phyloP scores from a whole-genome alignment of 306 rosid species.

The Dalbergia oliveri region DNA sequence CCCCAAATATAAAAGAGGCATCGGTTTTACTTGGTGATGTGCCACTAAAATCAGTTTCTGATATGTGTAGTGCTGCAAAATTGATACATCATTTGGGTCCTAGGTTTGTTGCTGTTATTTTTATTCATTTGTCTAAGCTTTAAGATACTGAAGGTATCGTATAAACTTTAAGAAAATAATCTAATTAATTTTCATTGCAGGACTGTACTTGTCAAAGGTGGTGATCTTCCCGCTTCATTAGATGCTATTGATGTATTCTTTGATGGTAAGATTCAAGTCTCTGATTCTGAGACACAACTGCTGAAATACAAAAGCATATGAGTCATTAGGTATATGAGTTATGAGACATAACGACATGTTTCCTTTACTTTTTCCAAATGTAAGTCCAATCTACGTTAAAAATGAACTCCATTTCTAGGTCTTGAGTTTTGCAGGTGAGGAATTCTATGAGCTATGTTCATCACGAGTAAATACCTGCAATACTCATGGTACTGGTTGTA shows the following conservation, averaged over 20 bases:
- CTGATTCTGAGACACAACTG: conserved; percentile 27
- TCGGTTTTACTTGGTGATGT: conserved; percentile 77
- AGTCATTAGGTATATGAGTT: too few relatives aligned
- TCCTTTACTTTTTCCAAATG: conserved; percentile 7
- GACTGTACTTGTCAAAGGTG: conserved; percentile 96
- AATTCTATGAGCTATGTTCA: conserved; percentile 71
- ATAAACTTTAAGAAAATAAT: too few relatives aligned
- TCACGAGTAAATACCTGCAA: conserved; percentile 74
- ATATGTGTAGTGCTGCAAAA: conserved; percentile 89
- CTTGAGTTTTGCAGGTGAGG: conserved; percentile 69
- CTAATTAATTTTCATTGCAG: conserved; percentile 55
- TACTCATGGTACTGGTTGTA: conserved; percentile 97
- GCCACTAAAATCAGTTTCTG: conserved; percentile 77
- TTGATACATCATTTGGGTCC: conserved; percentile 82
- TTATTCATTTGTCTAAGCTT: conserved; percentile 2
- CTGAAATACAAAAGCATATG: conserved; percentile 34
- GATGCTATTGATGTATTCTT: conserved; percentile 88
- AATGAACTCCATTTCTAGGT: conserved; percentile 43
- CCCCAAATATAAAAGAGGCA: conserved; percentile 95
- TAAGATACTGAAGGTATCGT: not conserved
- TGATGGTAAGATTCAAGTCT: conserved; percentile 65
- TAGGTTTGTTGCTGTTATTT: conserved; percentile 61
- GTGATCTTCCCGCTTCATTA: conserved; percentile 84
- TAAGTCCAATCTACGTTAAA: conserved; percentile 41
- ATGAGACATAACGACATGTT: not conserved